phyloP scores from a whole-genome alignment of 495 filamentous ascomycete genomes.

The Trichoderma reesei region DNA sequence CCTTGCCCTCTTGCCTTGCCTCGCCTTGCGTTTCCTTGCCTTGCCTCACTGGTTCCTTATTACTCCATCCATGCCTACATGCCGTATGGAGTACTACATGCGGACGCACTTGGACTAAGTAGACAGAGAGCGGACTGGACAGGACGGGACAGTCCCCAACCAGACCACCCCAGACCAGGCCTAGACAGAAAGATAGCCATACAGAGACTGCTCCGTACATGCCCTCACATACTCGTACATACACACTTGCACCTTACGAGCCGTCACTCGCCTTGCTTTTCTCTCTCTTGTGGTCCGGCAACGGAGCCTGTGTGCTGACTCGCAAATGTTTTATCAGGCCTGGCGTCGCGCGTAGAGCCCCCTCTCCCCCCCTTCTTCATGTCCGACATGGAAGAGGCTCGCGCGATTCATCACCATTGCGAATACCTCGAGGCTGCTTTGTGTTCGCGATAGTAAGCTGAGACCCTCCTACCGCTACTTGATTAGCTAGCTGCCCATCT shows the following conservation, averaged over 20 bases:
- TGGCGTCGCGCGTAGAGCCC: constrained; percentile 27
- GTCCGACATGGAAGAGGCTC: constrained; percentile 41
- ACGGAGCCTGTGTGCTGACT: constrained; percentile 17
- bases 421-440: constrained; percentile 40
- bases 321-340: constrained; percentile 25
- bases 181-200: background rate
- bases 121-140: background rate
- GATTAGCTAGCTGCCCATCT: constrained; percentile 9
- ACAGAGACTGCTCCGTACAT: background rate
- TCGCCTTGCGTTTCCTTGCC: background rate
- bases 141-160: background rate
- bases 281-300: constrained; percentile 1
- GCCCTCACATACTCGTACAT: background rate
- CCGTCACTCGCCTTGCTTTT: background rate
- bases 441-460: constrained; percentile 35
- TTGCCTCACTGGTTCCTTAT: background rate
- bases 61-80: background rate
- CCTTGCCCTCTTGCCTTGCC: constrained; percentile 1
- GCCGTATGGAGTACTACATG: background rate
- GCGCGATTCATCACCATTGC: constrained; percentile 38
- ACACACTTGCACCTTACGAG: background rate
- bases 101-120: background rate
- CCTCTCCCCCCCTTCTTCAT: constrained; percentile 18
- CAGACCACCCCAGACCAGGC: background rate
- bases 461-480: constrained; percentile 5